A percentile compares a stretch with the other conserved stretches of the same genome.
Evolutionary conservation across 805 yeast genomes (phyloP).

Genomic region (Candida coleopterorum): DNA sequence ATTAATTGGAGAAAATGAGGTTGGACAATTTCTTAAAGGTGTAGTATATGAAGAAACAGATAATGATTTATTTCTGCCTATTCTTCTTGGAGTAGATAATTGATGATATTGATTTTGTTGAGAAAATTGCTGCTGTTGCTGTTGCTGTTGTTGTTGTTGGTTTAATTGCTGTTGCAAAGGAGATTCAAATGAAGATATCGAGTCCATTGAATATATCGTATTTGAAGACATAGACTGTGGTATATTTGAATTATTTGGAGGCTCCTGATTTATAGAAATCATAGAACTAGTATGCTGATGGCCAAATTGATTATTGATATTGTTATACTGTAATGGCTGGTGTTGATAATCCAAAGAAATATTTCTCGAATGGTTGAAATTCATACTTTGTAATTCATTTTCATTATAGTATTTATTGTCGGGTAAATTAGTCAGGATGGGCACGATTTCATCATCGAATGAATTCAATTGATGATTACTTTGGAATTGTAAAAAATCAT

Average conservation of each 20-base stretch:
- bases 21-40: conserved; percentile 23
- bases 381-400: no score
- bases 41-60: conserved; percentile 33
- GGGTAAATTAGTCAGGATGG: conserved; percentile 10
- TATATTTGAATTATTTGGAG: conserved; percentile 5
- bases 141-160: conserved; percentile 7
- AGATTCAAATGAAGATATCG: conserved; percentile 14
- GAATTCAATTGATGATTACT: neutral
- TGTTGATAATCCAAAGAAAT: conserved; percentile 15
- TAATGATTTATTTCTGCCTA: conserved; percentile 29
- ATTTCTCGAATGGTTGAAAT: conserved; percentile 19
- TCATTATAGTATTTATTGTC: conserved; percentile 4
- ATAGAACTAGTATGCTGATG: conserved; percentile 22
- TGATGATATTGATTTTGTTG: conserved; percentile 6
- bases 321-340: conserved; percentile 6
- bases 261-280: conserved; percentile 19
- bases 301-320: neutral
- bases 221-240: conserved; percentile 17
- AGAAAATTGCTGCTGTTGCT: conserved; percentile 5
- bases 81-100: conserved; percentile 31
- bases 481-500: neutral
- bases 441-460: conserved; percentile 9
- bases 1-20: conserved; percentile 20
- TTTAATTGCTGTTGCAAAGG: conserved; percentile 1
- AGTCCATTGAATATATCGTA: conserved; percentile 29